These are phyloP conservation scores for Kurtzmaniella quercitrusa DNA, from an alignment of 1,139 yeast species.

Conservation along the genomic window DNA sequence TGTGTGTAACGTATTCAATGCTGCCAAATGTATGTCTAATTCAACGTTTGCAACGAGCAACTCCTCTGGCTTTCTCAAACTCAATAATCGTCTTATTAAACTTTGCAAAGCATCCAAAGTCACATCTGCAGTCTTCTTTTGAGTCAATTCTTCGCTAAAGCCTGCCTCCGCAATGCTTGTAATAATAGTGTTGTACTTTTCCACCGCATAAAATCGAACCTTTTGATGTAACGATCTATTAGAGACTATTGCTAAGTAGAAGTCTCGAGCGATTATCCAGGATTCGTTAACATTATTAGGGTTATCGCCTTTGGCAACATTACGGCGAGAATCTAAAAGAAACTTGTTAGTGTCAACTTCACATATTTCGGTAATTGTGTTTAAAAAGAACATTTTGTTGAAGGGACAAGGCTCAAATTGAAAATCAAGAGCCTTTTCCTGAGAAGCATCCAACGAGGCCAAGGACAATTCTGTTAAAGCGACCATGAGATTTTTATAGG, in stretches of 20 bases:
- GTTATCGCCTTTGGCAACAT: not conserved
- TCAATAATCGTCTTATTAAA: conserved; percentile 30
- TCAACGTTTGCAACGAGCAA: conserved; percentile 48
- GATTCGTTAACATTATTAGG: conserved; percentile 17
- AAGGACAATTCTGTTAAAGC: conserved; percentile 45
- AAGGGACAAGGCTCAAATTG: conserved; percentile 29
- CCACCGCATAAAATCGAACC: conserved; percentile 43
- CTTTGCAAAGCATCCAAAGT: conserved; percentile 33
- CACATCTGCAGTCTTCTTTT: conserved; percentile 27
- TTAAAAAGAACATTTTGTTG: conserved; percentile 39
- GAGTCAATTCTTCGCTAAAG: conserved; percentile 22
- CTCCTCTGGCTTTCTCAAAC: conserved; percentile 38
- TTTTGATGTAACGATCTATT: conserved; percentile 40
- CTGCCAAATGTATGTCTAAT: conserved; percentile 61
- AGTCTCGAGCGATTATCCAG: conserved; percentile 47
- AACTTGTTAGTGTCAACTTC: conserved; percentile 49
- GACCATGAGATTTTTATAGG: conserved; percentile 45
- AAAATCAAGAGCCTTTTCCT: conserved; percentile 5
- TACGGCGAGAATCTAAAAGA: conserved; percentile 21
- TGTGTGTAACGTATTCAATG: conserved; percentile 60
- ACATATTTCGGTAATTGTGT: conserved; percentile 41
- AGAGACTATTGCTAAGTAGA: conserved; percentile 34
- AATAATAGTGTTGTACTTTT: conserved; percentile 48
- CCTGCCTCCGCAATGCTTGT: conserved; percentile 46
- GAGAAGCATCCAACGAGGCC: conserved; percentile 11